Base-by-base conservation (phyloP, 129 eudicot genomes). In the Logfia minima region DNA sequence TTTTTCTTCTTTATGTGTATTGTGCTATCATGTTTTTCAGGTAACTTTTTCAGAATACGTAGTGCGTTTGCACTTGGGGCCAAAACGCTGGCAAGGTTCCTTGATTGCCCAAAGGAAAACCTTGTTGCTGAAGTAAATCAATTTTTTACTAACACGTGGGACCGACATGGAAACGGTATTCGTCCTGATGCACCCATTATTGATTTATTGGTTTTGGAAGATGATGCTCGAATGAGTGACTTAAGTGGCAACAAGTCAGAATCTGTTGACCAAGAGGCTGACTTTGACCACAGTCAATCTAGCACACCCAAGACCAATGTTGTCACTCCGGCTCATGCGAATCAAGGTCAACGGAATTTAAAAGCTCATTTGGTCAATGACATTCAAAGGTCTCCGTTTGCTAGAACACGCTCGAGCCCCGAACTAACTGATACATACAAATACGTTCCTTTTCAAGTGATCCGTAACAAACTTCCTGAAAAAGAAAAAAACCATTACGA, bases 341-440 rank as follows among this genome's bases (percentile, higher is more conserved):
- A 80, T 78, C 79, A 80, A 70, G 77, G 73, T 66, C 88, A 87
- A 71, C 83, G 79, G 87, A 85, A 72, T 74, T 66, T 81, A 56
- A 85, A 61, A 83, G 88, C 86, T 56, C 82, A 77, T 17, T 59
- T 82, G 80, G 85, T 80, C 32, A 86, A 85, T 67, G 90, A 87
- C 32, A 80, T 80, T 29, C 93, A 91, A 71, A 75, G 87, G 79
- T 82, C 80, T 66, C 86, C 85, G 68, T 86, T 94, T 87, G 92
- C 97, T 18, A 87, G 97, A 84, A 91, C 97, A 43, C 75, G 84
- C 22, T 94, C 99, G 1, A 91, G 99, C 65, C 99, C 99, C n/a
- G 96, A 94, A 39, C 81, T 94, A 37, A 91, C 96, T 0, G 96
- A 91, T 72, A 75, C 85, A 1, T 89, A 83, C 45, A 71, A 79